Base-by-base conservation (phyloP, 495 filamentous ascomycete genomes). In the Aspergillus bridgeri region DNA sequence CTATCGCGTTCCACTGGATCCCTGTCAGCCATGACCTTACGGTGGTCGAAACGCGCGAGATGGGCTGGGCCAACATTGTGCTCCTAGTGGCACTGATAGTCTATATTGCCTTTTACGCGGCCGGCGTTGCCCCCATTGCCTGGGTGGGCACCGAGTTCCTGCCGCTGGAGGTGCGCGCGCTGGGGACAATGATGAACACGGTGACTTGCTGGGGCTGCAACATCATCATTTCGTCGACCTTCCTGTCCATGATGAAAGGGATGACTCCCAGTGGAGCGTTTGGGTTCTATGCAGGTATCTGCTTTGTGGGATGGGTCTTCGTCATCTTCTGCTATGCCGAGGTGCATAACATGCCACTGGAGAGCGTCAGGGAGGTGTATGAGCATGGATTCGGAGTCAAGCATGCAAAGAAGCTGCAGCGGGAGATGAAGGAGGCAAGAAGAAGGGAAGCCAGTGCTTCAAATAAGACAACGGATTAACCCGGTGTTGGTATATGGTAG, bases 171-270 rank as follows among this genome's bases (percentile, higher is more conserved):
- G 76, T 81, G 6, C 71, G 79, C 15, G 77, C 79, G 4, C 58
- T 78, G 19, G 76, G 78, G 7, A 81, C 78, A 3, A 81, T 82
- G 79, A 57, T 80, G 65, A 66, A 77, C 17, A 80, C 78, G 6
- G 70, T 75, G 25, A 75, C 74, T 3, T 79, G 75, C 68, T 81
- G 77, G 77, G 75, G 73, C 25, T 71, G 67, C 50, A 81, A 82
- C 56, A 72, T 82, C 42, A 80, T 81, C 59, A 73, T 81, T 46
- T 71, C 78, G 0, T 79, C 75, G 2, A 81, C 77, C 0, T 82
- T 81, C 64, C 65, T 82, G 17, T 75, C 74, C 0, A 70, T 73
- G 73, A 81, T 82, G 79, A 73, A 79, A 55, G 65, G 57, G 48
- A 73, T 67, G 56, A 79, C 75, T 0, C 79, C 79, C 0, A 73